Conservation (phyloP, 1,284 basidiomycete species). For the Ustilago cynodontis region DNA sequence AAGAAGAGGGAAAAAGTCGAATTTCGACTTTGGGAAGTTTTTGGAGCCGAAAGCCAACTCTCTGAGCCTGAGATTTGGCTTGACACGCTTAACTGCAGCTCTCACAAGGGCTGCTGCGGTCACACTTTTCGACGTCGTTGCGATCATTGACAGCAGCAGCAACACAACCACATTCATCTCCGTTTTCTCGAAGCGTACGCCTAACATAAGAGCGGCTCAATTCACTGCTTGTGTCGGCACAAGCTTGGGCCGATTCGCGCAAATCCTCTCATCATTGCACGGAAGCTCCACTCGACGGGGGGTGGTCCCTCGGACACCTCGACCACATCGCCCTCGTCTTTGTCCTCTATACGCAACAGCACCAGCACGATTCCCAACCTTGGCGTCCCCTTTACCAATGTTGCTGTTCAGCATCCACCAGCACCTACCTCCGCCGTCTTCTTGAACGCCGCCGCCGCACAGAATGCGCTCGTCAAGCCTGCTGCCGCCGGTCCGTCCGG, state of each 20-base stretch:
- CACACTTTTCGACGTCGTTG: slow-evolving; percentile 9
- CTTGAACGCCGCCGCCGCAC: neutral
- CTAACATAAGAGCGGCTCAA: slow-evolving; percentile 26
- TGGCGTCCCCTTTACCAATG: neutral
- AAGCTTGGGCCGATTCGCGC: slow-evolving; percentile 40
- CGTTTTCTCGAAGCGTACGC: neutral
- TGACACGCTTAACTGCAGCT: neutral
- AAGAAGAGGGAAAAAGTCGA: neutral
- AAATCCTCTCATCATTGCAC: slow-evolving; percentile 46
- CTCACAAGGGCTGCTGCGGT: slow-evolving; percentile 21
- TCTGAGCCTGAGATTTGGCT: neutral
- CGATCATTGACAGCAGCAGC: slow-evolving; percentile 1
- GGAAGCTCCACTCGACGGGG: slow-evolving; percentile 39
- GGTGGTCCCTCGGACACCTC: slow-evolving; percentile 31
- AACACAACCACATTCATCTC: slow-evolving; percentile 14
- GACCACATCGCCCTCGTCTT: slow-evolving; percentile 36
- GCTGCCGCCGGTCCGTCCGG: neutral
- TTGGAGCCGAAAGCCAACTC: neutral
- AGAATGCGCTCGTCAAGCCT: slow-evolving; percentile 14
- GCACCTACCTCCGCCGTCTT: slow-evolving; percentile 14
- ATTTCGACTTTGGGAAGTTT: slow-evolving; percentile 2
- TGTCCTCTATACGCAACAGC: slow-evolving; percentile 5
- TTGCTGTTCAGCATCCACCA: slow-evolving; percentile 14
- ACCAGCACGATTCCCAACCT: neutral
- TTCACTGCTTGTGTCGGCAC: slow-evolving; percentile 42